Conservation (phyloP, 2,329 filamentous ascomycete genomes). For the Botrytis medusae region DNA sequence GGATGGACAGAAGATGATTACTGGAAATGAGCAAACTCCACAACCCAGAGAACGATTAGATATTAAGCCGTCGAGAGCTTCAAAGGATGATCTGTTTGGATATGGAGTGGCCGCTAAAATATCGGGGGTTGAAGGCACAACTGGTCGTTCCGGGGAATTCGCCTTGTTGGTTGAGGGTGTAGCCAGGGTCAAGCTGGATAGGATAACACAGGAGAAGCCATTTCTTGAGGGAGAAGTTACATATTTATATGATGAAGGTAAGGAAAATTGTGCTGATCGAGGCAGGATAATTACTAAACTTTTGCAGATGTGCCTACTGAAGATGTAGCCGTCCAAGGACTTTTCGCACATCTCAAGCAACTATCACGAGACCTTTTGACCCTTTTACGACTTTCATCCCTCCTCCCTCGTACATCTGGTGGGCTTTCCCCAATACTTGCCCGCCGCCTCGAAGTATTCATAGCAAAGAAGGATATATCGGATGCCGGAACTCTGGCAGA, state of each 20-base stretch:
- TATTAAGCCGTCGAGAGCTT: conserved; percentile 58
- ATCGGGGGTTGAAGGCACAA: conserved; percentile 72
- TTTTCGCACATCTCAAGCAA: conserved; percentile 79
- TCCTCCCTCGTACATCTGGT: conserved; percentile 69
- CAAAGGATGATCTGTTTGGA: conserved; percentile 73
- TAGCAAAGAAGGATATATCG: conserved; percentile 74
- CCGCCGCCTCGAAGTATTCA: conserved; percentile 82
- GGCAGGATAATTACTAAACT: conserved; percentile 26
- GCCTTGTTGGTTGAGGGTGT: conserved; percentile 84
- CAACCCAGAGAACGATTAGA: conserved; percentile 40
- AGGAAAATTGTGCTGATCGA: conserved; percentile 30
- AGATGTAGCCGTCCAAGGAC: conserved; percentile 64
- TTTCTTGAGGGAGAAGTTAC: conserved; percentile 83
- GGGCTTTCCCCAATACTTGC: conserved; percentile 81
- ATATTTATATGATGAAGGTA: conserved; percentile 69
- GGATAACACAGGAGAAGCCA: conserved; percentile 72
- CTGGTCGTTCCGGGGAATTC: conserved; percentile 64
- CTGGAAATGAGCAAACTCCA: conserved; percentile 55
- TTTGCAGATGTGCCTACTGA: conserved; percentile 42
- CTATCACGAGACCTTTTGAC: conserved; percentile 84
- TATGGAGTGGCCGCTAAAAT: conserved; percentile 82
- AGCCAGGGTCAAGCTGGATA: conserved; percentile 72
- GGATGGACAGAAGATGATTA: conserved; percentile 74
- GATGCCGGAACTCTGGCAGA: conserved; percentile 88
- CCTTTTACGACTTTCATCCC: conserved; percentile 77